Conservation (phyloP, 202 grass and related monocot species). For the Elaeis oleifera region DNA sequence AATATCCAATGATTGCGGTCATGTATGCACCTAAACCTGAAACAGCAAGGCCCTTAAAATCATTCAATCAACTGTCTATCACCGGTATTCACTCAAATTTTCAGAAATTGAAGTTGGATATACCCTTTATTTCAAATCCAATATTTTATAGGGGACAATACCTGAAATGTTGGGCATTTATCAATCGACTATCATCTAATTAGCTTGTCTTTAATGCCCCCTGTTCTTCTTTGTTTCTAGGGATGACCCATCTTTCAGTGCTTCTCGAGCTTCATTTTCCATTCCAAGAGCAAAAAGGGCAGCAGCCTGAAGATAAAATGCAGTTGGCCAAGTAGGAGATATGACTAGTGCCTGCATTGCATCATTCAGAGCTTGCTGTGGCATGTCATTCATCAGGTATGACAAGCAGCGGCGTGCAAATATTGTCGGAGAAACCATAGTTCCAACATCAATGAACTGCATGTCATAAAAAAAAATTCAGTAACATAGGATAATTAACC, state of each 20-base stretch:
- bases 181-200: background rate
- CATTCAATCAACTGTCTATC: no score
- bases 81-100: no score
- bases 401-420: background rate
- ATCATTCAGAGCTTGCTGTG: constrained; percentile 4
- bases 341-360: background rate
- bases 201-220: constrained; percentile 2
- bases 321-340: constrained; percentile 66
- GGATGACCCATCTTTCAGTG: constrained; percentile 73
- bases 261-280: constrained; percentile 93
- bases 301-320: constrained; percentile 88
- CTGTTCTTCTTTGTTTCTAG: constrained; percentile 51
- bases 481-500: no score
- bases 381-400: constrained; percentile 3
- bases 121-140: background rate
- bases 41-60: no score
- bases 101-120: no score
- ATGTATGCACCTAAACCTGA: constrained; percentile 27
- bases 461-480: constrained; percentile 11
- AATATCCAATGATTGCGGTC: constrained; percentile 34
- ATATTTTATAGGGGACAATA: background rate
- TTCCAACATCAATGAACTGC: constrained; percentile 92
- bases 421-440: background rate
- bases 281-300: constrained; percentile 60
- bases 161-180: no score